Evolutionary conservation across 371 early-diverging fungal genomes (phyloP).

Genomic region (Funneliformis caledonium): DNA sequence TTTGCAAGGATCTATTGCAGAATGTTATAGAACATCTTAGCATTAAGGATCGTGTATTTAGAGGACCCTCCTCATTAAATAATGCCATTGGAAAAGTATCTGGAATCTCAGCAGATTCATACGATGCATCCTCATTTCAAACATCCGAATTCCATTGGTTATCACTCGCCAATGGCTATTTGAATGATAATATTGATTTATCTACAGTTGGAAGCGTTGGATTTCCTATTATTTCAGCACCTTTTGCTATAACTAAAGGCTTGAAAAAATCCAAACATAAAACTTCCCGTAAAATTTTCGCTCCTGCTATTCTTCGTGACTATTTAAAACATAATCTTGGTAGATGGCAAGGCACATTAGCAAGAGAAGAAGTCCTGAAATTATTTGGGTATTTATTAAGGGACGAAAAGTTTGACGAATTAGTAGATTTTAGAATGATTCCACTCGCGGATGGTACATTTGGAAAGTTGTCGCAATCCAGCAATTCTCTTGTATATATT

Average conservation of each 20-base stretch:
- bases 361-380: neutral
- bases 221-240: neutral
- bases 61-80: neutral
- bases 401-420: neutral
- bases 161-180: neutral
- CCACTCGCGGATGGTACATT: constrained; percentile 14
- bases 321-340: neutral
- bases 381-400: neutral
- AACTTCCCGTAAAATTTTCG: neutral
- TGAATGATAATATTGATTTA: neutral
- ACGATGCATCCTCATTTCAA: neutral
- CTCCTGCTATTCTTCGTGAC: neutral
- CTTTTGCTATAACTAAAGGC: neutral
- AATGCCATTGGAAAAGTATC: neutral
- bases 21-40: neutral
- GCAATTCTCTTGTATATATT: neutral
- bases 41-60: neutral
- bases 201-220: neutral
- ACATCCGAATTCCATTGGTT: neutral
- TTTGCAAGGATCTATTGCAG: neutral
- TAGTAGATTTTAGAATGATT: neutral
- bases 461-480: neutral
- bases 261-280: neutral
- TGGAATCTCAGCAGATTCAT: neutral
- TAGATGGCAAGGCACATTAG: neutral